Conservation (phyloP, 1,284 basidiomycete species). For the Wallemia mellicola region DNA sequence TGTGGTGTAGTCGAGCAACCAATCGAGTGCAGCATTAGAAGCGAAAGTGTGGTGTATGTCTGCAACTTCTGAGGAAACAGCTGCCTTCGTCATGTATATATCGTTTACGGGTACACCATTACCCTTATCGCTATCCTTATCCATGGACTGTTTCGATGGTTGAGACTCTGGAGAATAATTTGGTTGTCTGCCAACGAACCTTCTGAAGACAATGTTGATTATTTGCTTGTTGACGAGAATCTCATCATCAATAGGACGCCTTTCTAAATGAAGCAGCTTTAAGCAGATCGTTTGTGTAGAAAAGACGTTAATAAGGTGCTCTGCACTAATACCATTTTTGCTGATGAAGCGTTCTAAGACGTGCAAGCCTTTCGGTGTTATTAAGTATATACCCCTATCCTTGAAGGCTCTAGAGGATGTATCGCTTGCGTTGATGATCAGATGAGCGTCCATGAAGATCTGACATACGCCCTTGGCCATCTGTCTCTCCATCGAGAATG, state of each 20-base stretch:
- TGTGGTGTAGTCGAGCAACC: constrained; percentile 92
- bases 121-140: not conserved
- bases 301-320: constrained; percentile 71
- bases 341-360: constrained; percentile 96
- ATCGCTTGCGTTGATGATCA: constrained; percentile 89
- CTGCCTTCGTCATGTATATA: not conserved
- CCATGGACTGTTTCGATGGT: constrained; percentile 2
- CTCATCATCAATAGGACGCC: constrained; percentile 75
- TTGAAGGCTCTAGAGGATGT: constrained; percentile 67
- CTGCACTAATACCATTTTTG: constrained; percentile 83
- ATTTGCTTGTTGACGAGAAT: constrained; percentile 82
- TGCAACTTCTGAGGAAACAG: not conserved
- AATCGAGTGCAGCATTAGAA: constrained; percentile 64
- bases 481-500: constrained; percentile 95
- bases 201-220: constrained; percentile 76
- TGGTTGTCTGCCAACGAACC: constrained; percentile 60
- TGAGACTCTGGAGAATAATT: constrained; percentile 26
- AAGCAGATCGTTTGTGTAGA: constrained; percentile 84
- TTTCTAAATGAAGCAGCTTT: constrained; percentile 86
- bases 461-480: constrained; percentile 99
- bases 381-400: constrained; percentile 78
- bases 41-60: constrained; percentile 51
- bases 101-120: not conserved
- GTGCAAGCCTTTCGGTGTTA: constrained; percentile 92
- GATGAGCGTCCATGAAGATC: constrained; percentile 93